These are phyloP conservation scores for Fonsecaea pedrosoi DNA, from an alignment of 2,329 filamentous ascomycete genomes.

Conservation along the genomic window DNA sequence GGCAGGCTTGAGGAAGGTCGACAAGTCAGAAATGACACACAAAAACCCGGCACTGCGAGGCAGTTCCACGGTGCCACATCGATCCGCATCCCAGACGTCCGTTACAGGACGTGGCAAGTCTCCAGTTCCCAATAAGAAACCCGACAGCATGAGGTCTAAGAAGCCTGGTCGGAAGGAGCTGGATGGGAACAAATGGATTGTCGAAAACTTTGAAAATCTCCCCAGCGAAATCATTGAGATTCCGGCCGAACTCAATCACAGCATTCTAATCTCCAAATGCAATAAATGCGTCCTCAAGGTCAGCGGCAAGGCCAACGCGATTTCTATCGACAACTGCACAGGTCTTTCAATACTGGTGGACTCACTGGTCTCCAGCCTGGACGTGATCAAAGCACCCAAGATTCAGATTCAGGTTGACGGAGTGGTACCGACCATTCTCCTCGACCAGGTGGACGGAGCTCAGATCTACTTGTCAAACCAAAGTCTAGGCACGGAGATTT, in stretches of 20 bases:
- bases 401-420: constrained; percentile 94
- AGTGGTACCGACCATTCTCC: constrained; percentile 80
- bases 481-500: constrained; percentile 78
- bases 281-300: constrained; percentile 89
- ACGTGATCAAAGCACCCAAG: constrained; percentile 93
- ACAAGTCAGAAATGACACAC: constrained; percentile 95
- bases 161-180: constrained; percentile 80
- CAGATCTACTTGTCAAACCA: constrained; percentile 85
- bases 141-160: constrained; percentile 82
- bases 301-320: constrained; percentile 93
- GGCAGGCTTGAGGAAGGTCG: constrained; percentile 86
- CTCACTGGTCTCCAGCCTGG: constrained; percentile 85
- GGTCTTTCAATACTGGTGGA: constrained; percentile 87
- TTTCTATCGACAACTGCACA: constrained; percentile 88
- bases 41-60: constrained; percentile 91
- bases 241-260: constrained; percentile 81
- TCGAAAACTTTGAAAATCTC: constrained; percentile 89
- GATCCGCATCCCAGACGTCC: constrained; percentile 60
- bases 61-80: constrained; percentile 70
- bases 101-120: constrained; percentile 72
- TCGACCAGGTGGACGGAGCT: constrained; percentile 93
- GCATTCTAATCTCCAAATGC: constrained; percentile 89
- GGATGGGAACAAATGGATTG: constrained; percentile 90
- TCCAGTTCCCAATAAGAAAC: constrained; percentile 85
- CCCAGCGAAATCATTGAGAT: constrained; percentile 76